Evolutionary conservation across 1,284 basidiomycete genomes (phyloP), one percentile per base, ranked within the genome.

Genomic region (Ustilago cynodontis): DNA sequence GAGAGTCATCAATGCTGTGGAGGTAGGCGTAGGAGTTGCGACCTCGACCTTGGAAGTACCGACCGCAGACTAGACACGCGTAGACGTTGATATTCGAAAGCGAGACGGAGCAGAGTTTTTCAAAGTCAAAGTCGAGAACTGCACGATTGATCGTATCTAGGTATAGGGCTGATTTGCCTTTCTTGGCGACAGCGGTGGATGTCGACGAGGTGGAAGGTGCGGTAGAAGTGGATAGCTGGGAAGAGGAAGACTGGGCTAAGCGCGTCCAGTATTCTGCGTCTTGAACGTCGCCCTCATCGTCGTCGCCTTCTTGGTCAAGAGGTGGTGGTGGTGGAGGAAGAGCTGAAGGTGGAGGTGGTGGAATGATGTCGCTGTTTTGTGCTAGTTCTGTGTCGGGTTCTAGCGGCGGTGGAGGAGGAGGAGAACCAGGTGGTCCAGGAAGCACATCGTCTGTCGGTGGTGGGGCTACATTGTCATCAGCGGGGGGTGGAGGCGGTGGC

Each of bases 1-100:
- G 96, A 86, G 96, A 95, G 70, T 98, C 94, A 81, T 97, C 93
- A 78, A 99, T 97, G 41, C 94, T 93, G 87, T 99, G 97, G 13
- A 94, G 91, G 87, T 97, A 99, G 28, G 97, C 97, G 86, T 94
- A 95, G 58, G 94, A 95, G 50, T 90, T 93, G 73, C 92, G 91
- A 20, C 97, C 95, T 79, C 97, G 90, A 5, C 97, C 97, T 89
- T 99, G 97, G 84, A 98, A 99, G 87, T 98, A 99, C 87, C 97
- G 98, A 61, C 97, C 97, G 86, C 95, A 98, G 13, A 99, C 95
- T 53, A 99, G 91, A 85, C 97, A 99, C 24, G 94, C 94, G 83
- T 99, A 99, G 73, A 94, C 93, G 86, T 99, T 97, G 89, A 98
- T 95, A 87, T 98, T 97, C 31, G 93, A 94, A 53, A 94, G 89